Conservation (phyloP, 164 flowering plant genomes). For the Malania oleifera region DNA sequence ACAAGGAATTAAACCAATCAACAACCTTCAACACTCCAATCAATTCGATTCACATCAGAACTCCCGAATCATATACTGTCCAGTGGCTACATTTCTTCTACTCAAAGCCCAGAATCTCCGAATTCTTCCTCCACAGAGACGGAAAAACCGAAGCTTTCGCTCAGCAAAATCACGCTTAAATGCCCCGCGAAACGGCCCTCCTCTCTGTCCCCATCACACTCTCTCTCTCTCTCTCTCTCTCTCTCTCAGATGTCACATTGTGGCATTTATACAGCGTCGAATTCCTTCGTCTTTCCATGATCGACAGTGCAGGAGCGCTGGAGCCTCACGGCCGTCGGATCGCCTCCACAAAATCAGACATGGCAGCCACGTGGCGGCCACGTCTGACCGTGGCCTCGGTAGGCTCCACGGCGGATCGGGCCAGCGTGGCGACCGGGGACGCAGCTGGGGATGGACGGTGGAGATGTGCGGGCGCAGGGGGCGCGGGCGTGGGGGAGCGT, state of each 20-base stretch:
- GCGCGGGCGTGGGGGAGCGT: neutral
- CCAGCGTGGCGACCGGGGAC: no score
- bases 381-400: constrained; percentile 17
- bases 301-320: constrained; percentile 16
- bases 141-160: constrained; percentile 31
- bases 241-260: neutral
- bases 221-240: constrained; percentile 12
- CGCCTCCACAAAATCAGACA: neutral
- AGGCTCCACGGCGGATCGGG: no score
- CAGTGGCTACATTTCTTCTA: no score
- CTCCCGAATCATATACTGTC: no score
- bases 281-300: constrained; percentile 19
- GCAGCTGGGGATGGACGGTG: neutral
- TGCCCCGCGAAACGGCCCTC: constrained; percentile 14
- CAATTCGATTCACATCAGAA: constrained; percentile 1
- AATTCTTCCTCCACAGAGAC: no score
- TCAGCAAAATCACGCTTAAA: constrained; percentile 11
- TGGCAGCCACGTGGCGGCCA: constrained; percentile 21
- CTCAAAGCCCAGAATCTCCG: neutral
- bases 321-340: constrained; percentile 16
- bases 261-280: constrained; percentile 3
- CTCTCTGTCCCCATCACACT: no score
- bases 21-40: neutral
- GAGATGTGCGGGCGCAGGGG: neutral
- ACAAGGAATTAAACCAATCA: no score